phyloP scores from a whole-genome alignment of 169 alveolate species.

The Plasmodium coatneyi region DNA sequence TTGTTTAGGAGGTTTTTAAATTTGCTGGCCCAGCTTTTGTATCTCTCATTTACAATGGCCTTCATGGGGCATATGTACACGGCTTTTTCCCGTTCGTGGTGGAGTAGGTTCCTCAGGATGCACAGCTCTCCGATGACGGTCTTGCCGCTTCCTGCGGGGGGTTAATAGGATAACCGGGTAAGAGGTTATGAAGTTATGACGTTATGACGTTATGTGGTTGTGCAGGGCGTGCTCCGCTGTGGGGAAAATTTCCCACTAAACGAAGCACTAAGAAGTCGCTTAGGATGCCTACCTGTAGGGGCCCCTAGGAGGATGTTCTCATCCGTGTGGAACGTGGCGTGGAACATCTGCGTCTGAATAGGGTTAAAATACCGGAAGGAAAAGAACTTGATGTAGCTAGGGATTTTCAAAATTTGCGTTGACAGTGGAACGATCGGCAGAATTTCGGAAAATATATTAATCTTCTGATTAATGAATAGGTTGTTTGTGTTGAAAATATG shows the following conservation, averaged over 20 bases:
- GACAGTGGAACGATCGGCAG: slow-evolving; percentile 52
- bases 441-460: slow-evolving; percentile 52
- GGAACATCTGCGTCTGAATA: slow-evolving; percentile 96
- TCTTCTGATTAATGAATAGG: slow-evolving; percentile 42
- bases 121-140: slow-evolving; percentile 98
- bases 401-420: slow-evolving; percentile 87
- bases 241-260: neutral
- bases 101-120: slow-evolving; percentile 91
- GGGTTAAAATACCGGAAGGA: slow-evolving; percentile 94
- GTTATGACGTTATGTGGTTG: neutral
- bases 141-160: slow-evolving; percentile 93
- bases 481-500: slow-evolving; percentile 62
- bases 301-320: slow-evolving; percentile 98
- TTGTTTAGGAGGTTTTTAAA: slow-evolving; percentile 88
- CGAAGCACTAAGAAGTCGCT: neutral
- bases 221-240: neutral
- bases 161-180: neutral
- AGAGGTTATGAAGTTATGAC: neutral
- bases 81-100: slow-evolving; percentile 89
- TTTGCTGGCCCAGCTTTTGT: slow-evolving; percentile 92
- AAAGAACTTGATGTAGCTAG: slow-evolving; percentile 79
- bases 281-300: slow-evolving; percentile 96
- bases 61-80: slow-evolving; percentile 99
- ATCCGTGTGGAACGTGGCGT: slow-evolving; percentile 94
- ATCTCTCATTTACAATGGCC: slow-evolving; percentile 94